Evolutionary conservation across 2,329 filamentous ascomycete genomes (phyloP), one percentile per base, ranked within the genome.

Genomic region (Cladophialophora chaetospira): DNA sequence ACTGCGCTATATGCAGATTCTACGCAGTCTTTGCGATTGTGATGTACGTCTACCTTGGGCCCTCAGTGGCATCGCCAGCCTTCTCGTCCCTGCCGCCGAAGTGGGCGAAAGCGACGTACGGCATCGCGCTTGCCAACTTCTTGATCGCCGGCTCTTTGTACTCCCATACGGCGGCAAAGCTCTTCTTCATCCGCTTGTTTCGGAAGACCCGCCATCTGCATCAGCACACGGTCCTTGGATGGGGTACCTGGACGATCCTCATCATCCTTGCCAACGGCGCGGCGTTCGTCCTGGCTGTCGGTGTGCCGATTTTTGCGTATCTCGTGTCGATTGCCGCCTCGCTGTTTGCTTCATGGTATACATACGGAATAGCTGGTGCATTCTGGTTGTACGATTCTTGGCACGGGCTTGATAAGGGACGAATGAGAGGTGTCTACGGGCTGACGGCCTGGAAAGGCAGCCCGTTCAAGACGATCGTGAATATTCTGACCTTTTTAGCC

Each of bases 241-340:
- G 78, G 77, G 64, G 67, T 0, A 71, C 72, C 0, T 83, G 81
- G 81, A 67, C 73, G 2, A 50, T 72, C 0, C 67, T 82, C 5
- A 72, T 81, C 4, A 29, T 81, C 2, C 35, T 79, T 5, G 72
- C 76, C 57, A 81, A 80, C 47, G 73, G 66, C 1, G 71, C 74
- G 2, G 76, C 79, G 0, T 68, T 67, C 43, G 64, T 77, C 5
- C 62, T 77, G 9, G 75, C 75, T 0, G 74, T 79, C 1, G 77
- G 78, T 3, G 78, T 82, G 25, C 80, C 80, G 1, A 77, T 81
- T 19, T 82, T 82, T 69, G 79, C 77, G 57, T 81, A 82, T 53
- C 66, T 82, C 9, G 75, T 82, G 25, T 79, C 78, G 2, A 77
- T 82, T 42, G 71, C 77, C 17, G 77, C 79, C 0, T 74, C 73